These are phyloP conservation scores for Salvia sclarea DNA, from an alignment of 305 asterid species.

Conservation along the genomic window DNA sequence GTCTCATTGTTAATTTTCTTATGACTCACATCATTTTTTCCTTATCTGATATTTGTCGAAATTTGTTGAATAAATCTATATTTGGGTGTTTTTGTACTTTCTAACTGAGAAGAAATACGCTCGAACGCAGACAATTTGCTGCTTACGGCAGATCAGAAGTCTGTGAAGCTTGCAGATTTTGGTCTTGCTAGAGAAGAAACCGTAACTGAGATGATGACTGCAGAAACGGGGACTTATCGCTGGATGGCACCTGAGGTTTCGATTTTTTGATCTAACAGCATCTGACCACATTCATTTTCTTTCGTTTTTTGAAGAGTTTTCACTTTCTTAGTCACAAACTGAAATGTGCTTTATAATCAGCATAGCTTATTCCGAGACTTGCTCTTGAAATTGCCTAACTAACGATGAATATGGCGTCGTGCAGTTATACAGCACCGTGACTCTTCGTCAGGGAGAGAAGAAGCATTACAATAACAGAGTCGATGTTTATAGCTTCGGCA, in stretches of 20 bases:
- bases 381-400: neutral
- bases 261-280: slow-evolving; percentile 10
- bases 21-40: neutral
- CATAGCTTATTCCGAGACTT: neutral
- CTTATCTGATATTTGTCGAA: neutral
- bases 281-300: neutral
- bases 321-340: neutral
- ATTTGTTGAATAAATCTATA: neutral
- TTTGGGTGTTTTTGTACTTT: slow-evolving; percentile 22
- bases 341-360: neutral
- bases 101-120: slow-evolving; percentile 33
- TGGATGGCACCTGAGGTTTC: slow-evolving; percentile 99
- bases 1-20: neutral
- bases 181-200: slow-evolving; percentile 98
- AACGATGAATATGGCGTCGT: slow-evolving; percentile 31
- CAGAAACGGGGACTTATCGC: slow-evolving; percentile 96
- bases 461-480: slow-evolving; percentile 96
- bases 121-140: slow-evolving; percentile 83
- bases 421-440: slow-evolving; percentile 97
- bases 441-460: slow-evolving; percentile 95
- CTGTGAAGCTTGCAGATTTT: slow-evolving; percentile 96
- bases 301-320: neutral
- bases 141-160: slow-evolving; percentile 84
- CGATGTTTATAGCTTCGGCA: slow-evolving; percentile 91
- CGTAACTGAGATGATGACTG: slow-evolving; percentile 98